Percentiles rank a stretch among this genome's conserved stretches.
These are phyloP conservation scores for Cicer cuneatum DNA, from an alignment of 306 rosid species.

Conservation along the genomic window DNA sequence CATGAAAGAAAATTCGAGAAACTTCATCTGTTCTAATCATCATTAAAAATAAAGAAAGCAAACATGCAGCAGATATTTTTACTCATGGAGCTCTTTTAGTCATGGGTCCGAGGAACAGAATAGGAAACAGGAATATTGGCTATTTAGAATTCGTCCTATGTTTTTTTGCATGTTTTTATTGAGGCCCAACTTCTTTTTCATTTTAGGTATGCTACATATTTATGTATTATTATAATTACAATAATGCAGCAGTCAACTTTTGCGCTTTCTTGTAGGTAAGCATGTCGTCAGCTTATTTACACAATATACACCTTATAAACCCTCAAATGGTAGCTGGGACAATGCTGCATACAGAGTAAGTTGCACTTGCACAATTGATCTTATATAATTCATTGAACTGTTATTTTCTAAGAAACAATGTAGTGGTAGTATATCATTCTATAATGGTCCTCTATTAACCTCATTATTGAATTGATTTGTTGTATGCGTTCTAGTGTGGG, in stretches of 20 bases:
- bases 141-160: constrained; percentile 4
- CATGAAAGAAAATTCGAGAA: constrained; percentile 14
- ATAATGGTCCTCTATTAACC: not conserved
- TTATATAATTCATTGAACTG: constrained; percentile 4
- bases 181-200: not conserved
- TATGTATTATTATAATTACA: not conserved
- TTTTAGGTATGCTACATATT: not conserved
- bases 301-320: constrained; percentile 73
- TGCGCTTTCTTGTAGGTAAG: constrained; percentile 55
- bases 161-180: constrained; percentile 5
- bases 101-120: not conserved
- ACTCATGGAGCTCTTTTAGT: not conserved
- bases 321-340: constrained; percentile 73
- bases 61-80: not conserved
- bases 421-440: not conserved
- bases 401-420: not conserved
- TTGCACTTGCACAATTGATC: not conserved
- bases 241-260: not conserved
- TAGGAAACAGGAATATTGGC: not conserved
- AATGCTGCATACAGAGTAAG: constrained; percentile 64
- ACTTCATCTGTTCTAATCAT: not conserved
- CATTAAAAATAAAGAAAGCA: not conserved
- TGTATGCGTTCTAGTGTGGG: not conserved
- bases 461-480: not conserved
- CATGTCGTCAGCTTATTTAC: constrained; percentile 72